phyloP scores from a whole-genome alignment of 2,329 filamentous ascomycete genomes.

The Cladophialophora bantiana region DNA sequence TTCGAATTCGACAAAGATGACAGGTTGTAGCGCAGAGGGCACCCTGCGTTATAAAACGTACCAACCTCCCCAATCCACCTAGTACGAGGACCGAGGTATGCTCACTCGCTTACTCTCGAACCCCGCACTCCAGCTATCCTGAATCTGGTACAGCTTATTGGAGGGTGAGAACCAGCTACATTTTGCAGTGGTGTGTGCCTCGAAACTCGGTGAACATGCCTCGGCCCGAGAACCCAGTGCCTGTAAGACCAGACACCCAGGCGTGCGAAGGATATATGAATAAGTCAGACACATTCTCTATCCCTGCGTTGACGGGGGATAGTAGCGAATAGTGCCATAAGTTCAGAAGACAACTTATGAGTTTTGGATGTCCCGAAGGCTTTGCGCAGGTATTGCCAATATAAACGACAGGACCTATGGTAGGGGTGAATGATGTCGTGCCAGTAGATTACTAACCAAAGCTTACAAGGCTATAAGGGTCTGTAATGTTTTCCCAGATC shows the following conservation, averaged over 20 bases:
- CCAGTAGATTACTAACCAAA: not conserved
- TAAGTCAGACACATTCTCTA: too few species aligned
- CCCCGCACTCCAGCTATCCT: not conserved
- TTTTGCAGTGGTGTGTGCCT: not conserved
- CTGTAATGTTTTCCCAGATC: not conserved
- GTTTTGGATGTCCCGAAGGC: not conserved
- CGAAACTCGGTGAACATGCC: conserved; percentile 1
- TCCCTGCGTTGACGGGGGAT: too few species aligned
- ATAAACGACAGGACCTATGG: not conserved
- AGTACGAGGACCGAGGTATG: not conserved
- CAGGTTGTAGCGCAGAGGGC: not conserved
- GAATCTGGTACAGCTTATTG: not conserved
- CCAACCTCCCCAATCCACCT: not conserved
- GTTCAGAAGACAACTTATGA: not conserved
- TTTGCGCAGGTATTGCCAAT: not conserved
- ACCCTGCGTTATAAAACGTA: not conserved
- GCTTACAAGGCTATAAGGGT: not conserved
- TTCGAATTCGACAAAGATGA: conserved; percentile 1
- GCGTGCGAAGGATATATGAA: too few species aligned
- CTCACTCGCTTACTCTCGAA: conserved; percentile 2
- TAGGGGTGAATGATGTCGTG: not conserved
- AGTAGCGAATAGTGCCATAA: too few species aligned
- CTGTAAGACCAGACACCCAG: not conserved
- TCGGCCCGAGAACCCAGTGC: not conserved
- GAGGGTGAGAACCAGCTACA: not conserved